Evolutionary conservation across 208 protist genomes (phyloP).

Genomic region (Leishmania major): DNA sequence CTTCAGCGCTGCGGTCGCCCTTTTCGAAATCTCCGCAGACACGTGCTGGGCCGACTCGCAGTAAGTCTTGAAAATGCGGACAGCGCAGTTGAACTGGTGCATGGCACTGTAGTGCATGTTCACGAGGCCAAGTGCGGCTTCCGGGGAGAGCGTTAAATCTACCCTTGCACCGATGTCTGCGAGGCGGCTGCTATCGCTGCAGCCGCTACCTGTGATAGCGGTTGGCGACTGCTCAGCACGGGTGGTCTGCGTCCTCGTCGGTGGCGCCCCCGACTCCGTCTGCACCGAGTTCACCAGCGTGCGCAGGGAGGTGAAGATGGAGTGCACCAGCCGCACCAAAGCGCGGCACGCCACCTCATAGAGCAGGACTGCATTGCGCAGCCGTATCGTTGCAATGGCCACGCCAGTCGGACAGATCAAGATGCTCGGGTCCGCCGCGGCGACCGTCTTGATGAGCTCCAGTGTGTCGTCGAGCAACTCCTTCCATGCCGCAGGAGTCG

Average conservation of each 20-base stretch:
- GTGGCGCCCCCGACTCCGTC: slow-evolving; percentile 3
- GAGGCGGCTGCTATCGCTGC: neutral
- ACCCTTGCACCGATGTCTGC: neutral
- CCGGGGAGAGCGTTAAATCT: slow-evolving; percentile 9
- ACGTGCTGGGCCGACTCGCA: slow-evolving; percentile 11
- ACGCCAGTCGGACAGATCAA: slow-evolving; percentile 2
- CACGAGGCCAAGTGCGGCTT: slow-evolving; percentile 2
- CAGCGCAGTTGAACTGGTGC: slow-evolving; percentile 38
- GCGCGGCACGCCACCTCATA: slow-evolving; percentile 23
- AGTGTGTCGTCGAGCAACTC: slow-evolving; percentile 36
- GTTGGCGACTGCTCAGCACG: neutral
- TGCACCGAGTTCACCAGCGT: slow-evolving; percentile 11
- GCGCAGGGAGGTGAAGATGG: slow-evolving; percentile 10
- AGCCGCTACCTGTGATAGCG: neutral
- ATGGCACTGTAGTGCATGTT: slow-evolving; percentile 21
- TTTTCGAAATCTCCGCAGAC: neutral
- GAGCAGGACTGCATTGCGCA: slow-evolving; percentile 21
- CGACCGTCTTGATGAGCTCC: slow-evolving; percentile 40
- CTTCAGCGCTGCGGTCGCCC: slow-evolving; percentile 15
- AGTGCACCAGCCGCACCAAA: slow-evolving; percentile 25
- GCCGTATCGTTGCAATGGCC: neutral
- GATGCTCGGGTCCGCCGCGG: slow-evolving; percentile 2
- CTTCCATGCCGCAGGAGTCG: slow-evolving; percentile 17
- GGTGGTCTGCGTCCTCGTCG: too few relatives aligned
- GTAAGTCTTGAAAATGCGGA: slow-evolving; percentile 16